Base-by-base conservation (phyloP, 108 stramenopile species). In the Cyclotella cryptica region DNA sequence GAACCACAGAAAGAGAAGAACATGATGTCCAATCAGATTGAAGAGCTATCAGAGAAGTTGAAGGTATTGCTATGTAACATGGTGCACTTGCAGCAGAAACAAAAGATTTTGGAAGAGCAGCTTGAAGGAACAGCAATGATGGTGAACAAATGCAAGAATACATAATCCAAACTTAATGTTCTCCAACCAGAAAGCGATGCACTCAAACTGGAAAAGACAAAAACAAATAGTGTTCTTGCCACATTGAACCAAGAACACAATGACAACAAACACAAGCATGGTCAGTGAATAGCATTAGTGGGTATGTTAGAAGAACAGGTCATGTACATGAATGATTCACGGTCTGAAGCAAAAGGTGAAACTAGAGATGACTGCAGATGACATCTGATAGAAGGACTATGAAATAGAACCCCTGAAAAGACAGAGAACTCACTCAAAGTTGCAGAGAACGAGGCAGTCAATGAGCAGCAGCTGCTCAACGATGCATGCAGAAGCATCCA, bases 271-370 rank as follows among this genome's bases (percentile, higher is more conserved):
- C 72, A 79, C 9, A 93, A 91, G 64, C 93, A 94, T 58, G 96
- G 96, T 7, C 92, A 96, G 79, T 72, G 92, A 72, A 94, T 93
- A 17, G 96, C 96, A 0, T 77, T 94, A 19, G 89, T 96, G 72
- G 93, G 93, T 18, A 92, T 96, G 93, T 79, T 96, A 15, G 96
- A 96, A 81, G 79, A 77, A 41, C 92, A 96, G 58, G 81, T 94
- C 41, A 81, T 89, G 3, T 93, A 96, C 61, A 60, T 93, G 47
- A 96, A 93, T 66, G 94, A 93, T 47, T 88, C 88, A 51, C 89
- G 92, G 47, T 63, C 84, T 52, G 92, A 92, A 47, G 47, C 82
- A n/a, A 3, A 91, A 88, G 51, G 91, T 91, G 35, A 91, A 93
- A 59, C 71, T 93, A 40, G 94, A 96, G 60, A 91, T 92, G 29